Evolutionary conservation across 2,329 filamentous ascomycete genomes (phyloP).

Genomic region (Paradendryphiella salina): DNA sequence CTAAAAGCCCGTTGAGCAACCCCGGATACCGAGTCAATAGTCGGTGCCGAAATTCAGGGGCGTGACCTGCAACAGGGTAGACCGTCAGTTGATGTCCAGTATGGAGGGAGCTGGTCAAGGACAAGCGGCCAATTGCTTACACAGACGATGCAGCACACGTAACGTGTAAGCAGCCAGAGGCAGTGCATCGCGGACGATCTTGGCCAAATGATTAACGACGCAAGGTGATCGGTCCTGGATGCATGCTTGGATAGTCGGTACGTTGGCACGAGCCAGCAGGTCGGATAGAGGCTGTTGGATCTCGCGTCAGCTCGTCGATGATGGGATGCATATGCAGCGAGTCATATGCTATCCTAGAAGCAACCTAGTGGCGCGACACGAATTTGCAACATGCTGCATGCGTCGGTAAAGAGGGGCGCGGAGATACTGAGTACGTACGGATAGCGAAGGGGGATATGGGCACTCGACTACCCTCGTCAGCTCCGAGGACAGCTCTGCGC

Average conservation of each 20-base stretch:
- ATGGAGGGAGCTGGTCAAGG: not conserved
- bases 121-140: slow-evolving; percentile 39
- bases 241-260: slow-evolving; percentile 50
- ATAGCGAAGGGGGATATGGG: slow-evolving; percentile 56
- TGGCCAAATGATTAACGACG: slow-evolving; percentile 51
- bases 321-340: slow-evolving; percentile 18
- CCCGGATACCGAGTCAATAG: slow-evolving; percentile 37
- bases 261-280: slow-evolving; percentile 40
- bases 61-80: slow-evolving; percentile 30
- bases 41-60: slow-evolving; percentile 37
- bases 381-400: slow-evolving; percentile 12
- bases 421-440: slow-evolving; percentile 46
- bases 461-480: slow-evolving; percentile 54
- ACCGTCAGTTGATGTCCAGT: slow-evolving; percentile 24
- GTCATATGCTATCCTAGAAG: slow-evolving; percentile 25
- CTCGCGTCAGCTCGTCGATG: slow-evolving; percentile 29
- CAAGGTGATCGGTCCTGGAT: slow-evolving; percentile 53
- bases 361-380: slow-evolving; percentile 15
- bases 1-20: slow-evolving; percentile 40
- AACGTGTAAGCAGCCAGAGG: slow-evolving; percentile 57
- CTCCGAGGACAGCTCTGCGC: slow-evolving; percentile 45
- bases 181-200: slow-evolving; percentile 54
- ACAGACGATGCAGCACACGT: slow-evolving; percentile 54
- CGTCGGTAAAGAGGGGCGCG: slow-evolving; percentile 5
- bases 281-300: slow-evolving; percentile 42